A percentile compares a stretch with the other conserved stretches of the same genome.
Evolutionary conservation across 176 grass and related monocot species (phyloP).

Genomic region (Phoenix roebelenii): DNA sequence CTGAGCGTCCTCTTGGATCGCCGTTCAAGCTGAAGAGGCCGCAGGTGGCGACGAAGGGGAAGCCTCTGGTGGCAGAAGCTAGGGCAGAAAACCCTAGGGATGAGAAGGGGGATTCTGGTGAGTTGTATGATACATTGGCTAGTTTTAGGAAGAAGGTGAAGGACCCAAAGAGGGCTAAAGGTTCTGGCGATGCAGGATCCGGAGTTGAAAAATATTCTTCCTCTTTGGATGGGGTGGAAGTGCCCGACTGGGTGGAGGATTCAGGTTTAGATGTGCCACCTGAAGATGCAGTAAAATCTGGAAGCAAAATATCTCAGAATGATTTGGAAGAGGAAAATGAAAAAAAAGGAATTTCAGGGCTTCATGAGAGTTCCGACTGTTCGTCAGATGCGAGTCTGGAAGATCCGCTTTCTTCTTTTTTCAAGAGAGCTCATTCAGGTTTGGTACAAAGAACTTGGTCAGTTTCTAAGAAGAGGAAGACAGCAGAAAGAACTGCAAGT

Average conservation of each 20-base stretch:
- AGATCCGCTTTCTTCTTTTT: constrained; percentile 51
- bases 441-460: constrained; percentile 13
- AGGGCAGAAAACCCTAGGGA: constrained; percentile 26
- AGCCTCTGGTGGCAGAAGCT: not conserved
- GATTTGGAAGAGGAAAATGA: constrained; percentile 21
- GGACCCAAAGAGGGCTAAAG: constrained; percentile 61
- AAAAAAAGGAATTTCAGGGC: constrained; percentile 10
- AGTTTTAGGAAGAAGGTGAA: constrained; percentile 78
- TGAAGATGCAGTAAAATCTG: constrained; percentile 16
- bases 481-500: constrained; percentile 13
- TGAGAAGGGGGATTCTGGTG: constrained; percentile 17
- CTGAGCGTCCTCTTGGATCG: constrained; percentile 35
- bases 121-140: constrained; percentile 90
- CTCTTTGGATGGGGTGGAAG: not conserved
- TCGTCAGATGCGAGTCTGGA: constrained; percentile 44
- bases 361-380: constrained; percentile 11
- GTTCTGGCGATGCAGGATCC: constrained; percentile 13
- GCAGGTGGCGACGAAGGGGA: constrained; percentile 18
- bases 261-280: constrained; percentile 6
- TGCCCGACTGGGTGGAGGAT: constrained; percentile 28
- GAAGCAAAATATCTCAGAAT: constrained; percentile 13
- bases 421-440: constrained; percentile 31
- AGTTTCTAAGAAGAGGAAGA: constrained; percentile 31
- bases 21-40: constrained; percentile 40
- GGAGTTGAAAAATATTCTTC: not conserved